These are phyloP conservation scores for Penicillium atrosanguineum DNA, from an alignment of 495 filamentous ascomycete genomes.

Conservation along the genomic window DNA sequence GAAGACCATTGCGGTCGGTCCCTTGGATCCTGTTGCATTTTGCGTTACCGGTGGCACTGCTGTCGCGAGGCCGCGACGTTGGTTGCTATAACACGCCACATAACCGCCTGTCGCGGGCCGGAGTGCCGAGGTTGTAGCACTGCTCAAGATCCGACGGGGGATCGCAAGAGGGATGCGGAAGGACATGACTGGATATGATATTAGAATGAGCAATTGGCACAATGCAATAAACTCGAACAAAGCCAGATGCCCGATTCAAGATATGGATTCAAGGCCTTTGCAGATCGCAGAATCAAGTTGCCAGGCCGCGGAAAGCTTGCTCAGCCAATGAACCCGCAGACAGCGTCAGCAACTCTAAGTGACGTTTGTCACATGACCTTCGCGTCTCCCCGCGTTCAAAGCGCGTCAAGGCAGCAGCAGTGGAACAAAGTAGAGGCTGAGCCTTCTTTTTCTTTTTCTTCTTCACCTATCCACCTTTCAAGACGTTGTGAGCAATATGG, in stretches of 20 bases:
- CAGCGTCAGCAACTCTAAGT: slow-evolving; percentile 31
- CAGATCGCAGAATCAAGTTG: not conserved
- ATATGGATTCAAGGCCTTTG: not conserved
- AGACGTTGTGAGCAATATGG: slow-evolving; percentile 29
- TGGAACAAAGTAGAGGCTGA: slow-evolving; percentile 1
- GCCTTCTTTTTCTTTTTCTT: not conserved
- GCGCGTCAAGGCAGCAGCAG: slow-evolving; percentile 28
- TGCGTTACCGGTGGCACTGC: slow-evolving; percentile 73
- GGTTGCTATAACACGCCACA: slow-evolving; percentile 24
- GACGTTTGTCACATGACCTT: slow-evolving; percentile 36
- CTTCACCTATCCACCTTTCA: not conserved
- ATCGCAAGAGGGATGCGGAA: slow-evolving; percentile 33
- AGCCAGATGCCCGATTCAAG: not conserved
- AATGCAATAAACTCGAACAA: not conserved
- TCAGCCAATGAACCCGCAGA: slow-evolving; percentile 24
- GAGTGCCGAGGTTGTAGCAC: slow-evolving; percentile 12
- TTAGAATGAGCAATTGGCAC: not conserved
- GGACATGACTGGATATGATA: slow-evolving; percentile 27
- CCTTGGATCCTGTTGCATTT: slow-evolving; percentile 58
- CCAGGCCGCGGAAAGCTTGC: slow-evolving; percentile 1
- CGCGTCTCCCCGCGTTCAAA: slow-evolving; percentile 34
- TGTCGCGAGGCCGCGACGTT: slow-evolving; percentile 54
- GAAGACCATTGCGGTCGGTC: slow-evolving; percentile 93
- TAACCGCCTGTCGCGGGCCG: slow-evolving; percentile 24
- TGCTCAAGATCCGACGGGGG: slow-evolving; percentile 32